Evolutionary conservation across 225 moss, liverwort and hornwort genomes (phyloP).

Genomic region (Lunularia cruciata): DNA sequence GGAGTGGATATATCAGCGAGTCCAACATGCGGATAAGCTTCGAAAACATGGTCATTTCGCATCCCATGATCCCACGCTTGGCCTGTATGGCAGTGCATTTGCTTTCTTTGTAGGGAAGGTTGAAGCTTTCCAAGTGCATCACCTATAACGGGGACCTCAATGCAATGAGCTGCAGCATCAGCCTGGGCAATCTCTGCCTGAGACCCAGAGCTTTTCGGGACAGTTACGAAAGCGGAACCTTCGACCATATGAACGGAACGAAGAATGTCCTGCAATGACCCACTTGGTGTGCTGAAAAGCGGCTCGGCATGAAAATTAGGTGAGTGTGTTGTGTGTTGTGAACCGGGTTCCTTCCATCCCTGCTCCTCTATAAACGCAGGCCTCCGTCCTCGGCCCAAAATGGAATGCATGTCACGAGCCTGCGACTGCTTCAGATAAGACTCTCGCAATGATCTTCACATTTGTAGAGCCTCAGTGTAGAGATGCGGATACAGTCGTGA

Average conservation of each 20-base stretch:
- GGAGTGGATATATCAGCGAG: constrained; percentile 13
- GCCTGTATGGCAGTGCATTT: not conserved
- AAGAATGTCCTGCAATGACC: constrained; percentile 24
- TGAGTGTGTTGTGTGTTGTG: constrained; percentile 10
- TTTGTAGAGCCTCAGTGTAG: not conserved
- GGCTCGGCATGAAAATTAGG: constrained; percentile 20
- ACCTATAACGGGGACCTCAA: constrained; percentile 12
- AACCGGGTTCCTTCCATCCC: constrained; percentile 15
- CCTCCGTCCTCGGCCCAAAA: constrained; percentile 18
- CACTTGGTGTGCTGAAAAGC: constrained; percentile 11
- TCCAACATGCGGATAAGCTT: constrained; percentile 16
- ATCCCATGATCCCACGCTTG: constrained; percentile 10
- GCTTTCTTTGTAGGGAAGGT: not conserved
- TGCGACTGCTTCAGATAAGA: constrained; percentile 9
- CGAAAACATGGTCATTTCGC: constrained; percentile 8
- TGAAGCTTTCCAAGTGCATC: constrained; percentile 4
- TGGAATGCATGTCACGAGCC: constrained; percentile 25
- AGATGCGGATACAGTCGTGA: not conserved
- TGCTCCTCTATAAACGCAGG: constrained; percentile 9
- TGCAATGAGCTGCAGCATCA: not conserved
- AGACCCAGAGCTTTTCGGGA: not conserved
- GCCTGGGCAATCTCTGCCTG: not conserved
- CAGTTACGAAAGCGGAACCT: constrained; percentile 4
- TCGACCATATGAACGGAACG: constrained; percentile 16
- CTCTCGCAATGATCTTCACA: not conserved